These are phyloP conservation scores for Asterochloris erici DNA, from an alignment of 139 green algal genomes.

Conservation along the genomic window DNA sequence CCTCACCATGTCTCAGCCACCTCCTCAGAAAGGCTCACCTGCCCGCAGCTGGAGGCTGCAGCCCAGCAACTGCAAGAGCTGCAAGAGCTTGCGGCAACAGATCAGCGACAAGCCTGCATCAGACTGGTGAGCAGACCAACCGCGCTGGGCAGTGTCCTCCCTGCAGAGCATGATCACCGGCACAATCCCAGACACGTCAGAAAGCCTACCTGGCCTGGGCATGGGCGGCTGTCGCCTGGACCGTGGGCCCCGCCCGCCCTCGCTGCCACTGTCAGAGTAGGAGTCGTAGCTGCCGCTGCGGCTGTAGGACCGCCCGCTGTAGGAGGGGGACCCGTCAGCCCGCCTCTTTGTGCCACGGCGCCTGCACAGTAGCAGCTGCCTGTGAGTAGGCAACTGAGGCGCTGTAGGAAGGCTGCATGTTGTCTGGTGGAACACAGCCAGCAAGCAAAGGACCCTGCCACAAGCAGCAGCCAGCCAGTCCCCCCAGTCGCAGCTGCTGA, in stretches of 20 bases:
- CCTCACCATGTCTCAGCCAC: too few species aligned
- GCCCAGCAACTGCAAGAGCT: background rate
- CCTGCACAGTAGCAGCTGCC: too few species aligned
- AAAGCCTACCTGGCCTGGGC: background rate
- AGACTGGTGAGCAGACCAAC: too few species aligned
- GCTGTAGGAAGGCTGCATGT: background rate
- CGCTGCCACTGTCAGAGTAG: conserved; percentile 18
- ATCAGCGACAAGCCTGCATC: too few species aligned
- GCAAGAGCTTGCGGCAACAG: too few species aligned
- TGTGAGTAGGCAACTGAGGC: background rate
- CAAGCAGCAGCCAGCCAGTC: too few species aligned
- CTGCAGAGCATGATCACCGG: too few species aligned
- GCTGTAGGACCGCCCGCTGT: conserved; percentile 6
- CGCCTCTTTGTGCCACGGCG: background rate
- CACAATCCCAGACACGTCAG: background rate
- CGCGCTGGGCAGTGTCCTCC: too few species aligned
- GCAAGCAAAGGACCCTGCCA: too few species aligned
- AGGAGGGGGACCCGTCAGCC: background rate
- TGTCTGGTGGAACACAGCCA: too few species aligned
- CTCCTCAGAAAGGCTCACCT: too few species aligned
- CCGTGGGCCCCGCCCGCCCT: conserved; percentile 1
- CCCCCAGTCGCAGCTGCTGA: too few species aligned
- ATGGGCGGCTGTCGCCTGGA: background rate
- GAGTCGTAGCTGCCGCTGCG: conserved; percentile 1
- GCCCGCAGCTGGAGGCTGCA: background rate